Percentiles rank a stretch among this genome's conserved stretches.
phyloP scores from a whole-genome alignment of 2,329 filamentous ascomycete genomes.

The Metarhizium anisopliae region DNA sequence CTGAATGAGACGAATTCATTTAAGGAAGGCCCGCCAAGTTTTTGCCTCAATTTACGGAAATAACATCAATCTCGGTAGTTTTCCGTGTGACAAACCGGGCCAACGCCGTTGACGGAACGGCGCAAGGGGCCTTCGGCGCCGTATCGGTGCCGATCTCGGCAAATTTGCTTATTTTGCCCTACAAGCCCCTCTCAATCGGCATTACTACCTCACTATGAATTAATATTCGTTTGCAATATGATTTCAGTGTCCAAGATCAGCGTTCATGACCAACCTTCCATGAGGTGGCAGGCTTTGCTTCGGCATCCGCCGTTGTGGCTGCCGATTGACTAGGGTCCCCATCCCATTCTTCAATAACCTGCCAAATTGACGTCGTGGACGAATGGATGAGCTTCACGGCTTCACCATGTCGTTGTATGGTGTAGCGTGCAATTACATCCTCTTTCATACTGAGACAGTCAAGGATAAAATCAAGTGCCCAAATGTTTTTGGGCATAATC shows the following conservation, averaged over 20 bases:
- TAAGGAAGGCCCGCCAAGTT: background rate
- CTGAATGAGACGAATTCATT: background rate
- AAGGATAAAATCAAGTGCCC: too few species aligned
- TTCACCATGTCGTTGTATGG: background rate
- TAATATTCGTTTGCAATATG: background rate
- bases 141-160: slow-evolving; percentile 17
- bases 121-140: slow-evolving; percentile 5
- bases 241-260: background rate
- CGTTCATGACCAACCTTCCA: background rate
- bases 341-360: background rate
- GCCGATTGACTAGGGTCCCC: background rate
- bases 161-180: background rate
- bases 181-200: too few species aligned
- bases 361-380: background rate
- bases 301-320: background rate
- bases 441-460: too few species aligned
- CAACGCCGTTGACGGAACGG: background rate
- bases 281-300: background rate
- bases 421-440: too few species aligned
- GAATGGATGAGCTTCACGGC: background rate
- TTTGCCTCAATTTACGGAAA: background rate
- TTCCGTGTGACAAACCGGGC: background rate
- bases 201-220: background rate
- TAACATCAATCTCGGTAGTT: background rate
- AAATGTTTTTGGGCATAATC: too few species aligned